Evolutionary conservation across 345 rosid species (phyloP), one percentile per base, ranked within the genome.

Genomic region (Syzygium aqueum): DNA sequence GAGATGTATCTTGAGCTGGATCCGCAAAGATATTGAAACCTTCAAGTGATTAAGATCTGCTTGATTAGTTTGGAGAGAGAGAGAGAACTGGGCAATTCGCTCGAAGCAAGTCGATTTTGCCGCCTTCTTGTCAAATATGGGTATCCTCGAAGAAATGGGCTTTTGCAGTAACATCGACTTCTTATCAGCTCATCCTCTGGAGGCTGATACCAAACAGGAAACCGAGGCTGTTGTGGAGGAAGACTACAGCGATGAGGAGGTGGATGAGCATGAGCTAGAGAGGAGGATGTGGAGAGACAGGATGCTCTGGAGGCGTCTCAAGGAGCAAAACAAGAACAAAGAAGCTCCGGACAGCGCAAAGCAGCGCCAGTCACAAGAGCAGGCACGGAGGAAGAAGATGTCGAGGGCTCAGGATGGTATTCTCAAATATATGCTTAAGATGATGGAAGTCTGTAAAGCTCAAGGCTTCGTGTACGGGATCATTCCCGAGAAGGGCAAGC

Each of bases 381-480:
- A 95, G 89, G 98, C 97, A 1, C 90, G 97, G 51, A 94, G 98
- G 94, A 95, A 95, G 92, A 95, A 95, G 91, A 95, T 95, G 98
- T 94, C 98, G 1, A 92, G 98, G 77, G 97, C 98, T 6, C 98
- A 95, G 86, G 98, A 95, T 87, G 96, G 95, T 77, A 95, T 95
- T 84, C 88, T 95, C 90, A 95, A 94, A 84, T 95, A 95, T 59
- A 95, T 95, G 98, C 90, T 95, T 91, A 95, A 94, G 87, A 95
- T 95, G 98, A 95, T 95, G 98, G 98, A 95, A 86, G 98, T 94
- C 84, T 95, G 98, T 88, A 94, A 95, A 88, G 98, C 98, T 77
- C 98, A 95, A 85, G 98, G 98, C 51, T 95, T 95, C 86, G 98
- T 95, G 25, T 95, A 95, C 85, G 98, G 98, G 59, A 94, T 95